Conservation (phyloP, 78 protist genomes). For the Dictyostelium citrinum region DNA sequence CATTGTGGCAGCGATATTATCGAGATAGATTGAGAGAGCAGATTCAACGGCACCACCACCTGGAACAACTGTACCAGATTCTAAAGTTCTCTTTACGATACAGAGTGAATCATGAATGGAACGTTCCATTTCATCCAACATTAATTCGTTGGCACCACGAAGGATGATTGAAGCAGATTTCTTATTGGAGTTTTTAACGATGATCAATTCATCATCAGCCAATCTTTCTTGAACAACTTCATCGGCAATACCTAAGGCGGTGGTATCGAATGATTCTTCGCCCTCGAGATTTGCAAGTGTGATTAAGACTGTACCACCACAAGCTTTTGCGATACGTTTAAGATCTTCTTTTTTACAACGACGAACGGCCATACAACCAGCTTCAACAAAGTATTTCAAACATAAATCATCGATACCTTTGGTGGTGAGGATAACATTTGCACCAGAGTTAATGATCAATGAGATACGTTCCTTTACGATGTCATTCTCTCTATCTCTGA, state of each 20-base stretch:
- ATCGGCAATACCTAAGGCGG: slow-evolving; percentile 88
- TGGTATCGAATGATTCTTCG: slow-evolving; percentile 92
- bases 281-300: slow-evolving; percentile 97
- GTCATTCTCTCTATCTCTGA: slow-evolving; percentile 83
- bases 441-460: slow-evolving; percentile 96
- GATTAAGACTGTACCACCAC: slow-evolving; percentile 94
- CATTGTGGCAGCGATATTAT: slow-evolving; percentile 93
- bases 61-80: slow-evolving; percentile 91
- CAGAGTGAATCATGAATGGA: slow-evolving; percentile 99
- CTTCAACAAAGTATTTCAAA: slow-evolving; percentile 96
- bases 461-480: slow-evolving; percentile 78
- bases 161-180: slow-evolving; percentile 93
- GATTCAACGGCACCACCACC: slow-evolving; percentile 99
- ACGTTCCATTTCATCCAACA: slow-evolving; percentile 96
- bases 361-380: slow-evolving; percentile 96
- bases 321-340: slow-evolving; percentile 95
- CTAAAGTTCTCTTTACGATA: slow-evolving; percentile 96
- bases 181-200: slow-evolving; percentile 78
- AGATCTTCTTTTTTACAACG: slow-evolving; percentile 95
- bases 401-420: slow-evolving; percentile 98
- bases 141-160: slow-evolving; percentile 95
- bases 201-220: slow-evolving; percentile 93
- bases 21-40: slow-evolving; percentile 97
- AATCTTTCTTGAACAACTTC: slow-evolving; percentile 90
- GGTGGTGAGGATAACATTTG: slow-evolving; percentile 98